phyloP scores from a whole-genome alignment of 2,329 filamentous ascomycete species.

The Cytospora chrysosperma region DNA sequence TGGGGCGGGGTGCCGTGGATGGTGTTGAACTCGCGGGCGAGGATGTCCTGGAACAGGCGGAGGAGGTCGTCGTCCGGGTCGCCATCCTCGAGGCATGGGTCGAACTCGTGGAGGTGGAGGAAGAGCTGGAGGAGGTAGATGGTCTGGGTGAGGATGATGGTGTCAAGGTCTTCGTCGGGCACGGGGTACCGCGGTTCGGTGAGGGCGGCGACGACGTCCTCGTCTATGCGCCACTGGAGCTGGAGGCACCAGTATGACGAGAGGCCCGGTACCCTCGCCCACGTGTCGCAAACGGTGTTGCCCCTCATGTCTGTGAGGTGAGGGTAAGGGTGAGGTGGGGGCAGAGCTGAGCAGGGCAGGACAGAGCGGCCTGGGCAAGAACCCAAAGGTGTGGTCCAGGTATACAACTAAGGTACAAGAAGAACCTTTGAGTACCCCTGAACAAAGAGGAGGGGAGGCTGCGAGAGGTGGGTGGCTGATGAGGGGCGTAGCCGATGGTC shows the following conservation, averaged over 20 bases:
- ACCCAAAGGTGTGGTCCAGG: not conserved
- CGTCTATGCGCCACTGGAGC: constrained; percentile 24
- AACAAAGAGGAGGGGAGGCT: not conserved
- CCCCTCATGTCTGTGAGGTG: constrained; percentile 18
- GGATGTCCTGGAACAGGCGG: constrained; percentile 21
- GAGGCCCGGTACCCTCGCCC: constrained; percentile 23
- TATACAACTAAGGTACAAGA: not conserved
- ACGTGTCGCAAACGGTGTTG: constrained; percentile 20
- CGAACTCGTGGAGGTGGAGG: constrained; percentile 24
- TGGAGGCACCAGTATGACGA: constrained; percentile 24
- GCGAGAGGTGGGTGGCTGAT: not conserved
- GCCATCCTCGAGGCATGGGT: constrained; percentile 17
- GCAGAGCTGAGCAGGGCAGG: not conserved
- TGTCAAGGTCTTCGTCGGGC: constrained; percentile 21
- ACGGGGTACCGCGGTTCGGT: constrained; percentile 22
- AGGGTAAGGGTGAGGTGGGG: not conserved
- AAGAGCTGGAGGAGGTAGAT: constrained; percentile 24
- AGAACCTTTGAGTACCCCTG: too few species aligned
- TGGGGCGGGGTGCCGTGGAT: constrained; percentile 4
- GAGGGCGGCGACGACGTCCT: constrained; percentile 23
- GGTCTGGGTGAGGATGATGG: constrained; percentile 24
- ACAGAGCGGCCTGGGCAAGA: not conserved
- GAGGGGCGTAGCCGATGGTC: not conserved
- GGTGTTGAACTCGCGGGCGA: constrained; percentile 23
- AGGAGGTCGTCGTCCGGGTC: constrained; percentile 21